These are phyloP conservation scores for Cryptosporidium ubiquitum DNA, from an alignment of 169 alveolate species.

Conservation along the genomic window DNA sequence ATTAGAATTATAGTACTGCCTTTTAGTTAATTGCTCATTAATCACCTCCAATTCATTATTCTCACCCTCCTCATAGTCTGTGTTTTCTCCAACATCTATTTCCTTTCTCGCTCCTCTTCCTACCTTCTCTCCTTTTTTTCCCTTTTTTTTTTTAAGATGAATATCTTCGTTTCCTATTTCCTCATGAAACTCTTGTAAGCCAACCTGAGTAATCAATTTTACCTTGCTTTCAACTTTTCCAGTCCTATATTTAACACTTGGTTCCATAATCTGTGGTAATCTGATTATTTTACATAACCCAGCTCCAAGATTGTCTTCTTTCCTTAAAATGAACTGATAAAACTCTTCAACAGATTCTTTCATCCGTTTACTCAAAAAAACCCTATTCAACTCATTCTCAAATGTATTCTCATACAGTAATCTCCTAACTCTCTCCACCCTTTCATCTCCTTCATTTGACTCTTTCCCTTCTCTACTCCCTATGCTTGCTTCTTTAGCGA, in stretches of 20 bases:
- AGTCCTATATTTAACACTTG: not conserved
- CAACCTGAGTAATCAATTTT: not conserved
- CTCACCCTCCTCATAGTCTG: not conserved
- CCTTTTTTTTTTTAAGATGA: not conserved
- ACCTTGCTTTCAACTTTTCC: not conserved
- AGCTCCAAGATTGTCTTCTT: not conserved
- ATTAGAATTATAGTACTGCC: constrained; percentile 46
- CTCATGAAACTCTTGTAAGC: not conserved
- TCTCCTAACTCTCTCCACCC: not conserved
- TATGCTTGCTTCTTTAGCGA: not conserved
- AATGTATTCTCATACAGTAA: not conserved
- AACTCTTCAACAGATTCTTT: constrained; percentile 12
- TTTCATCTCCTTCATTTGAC: not conserved
- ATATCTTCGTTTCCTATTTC: not conserved
- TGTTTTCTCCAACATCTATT: too few relatives aligned
- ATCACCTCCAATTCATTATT: constrained; percentile 36
- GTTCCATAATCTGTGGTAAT: constrained; percentile 4
- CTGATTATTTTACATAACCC: not conserved
- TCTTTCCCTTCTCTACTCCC: not conserved
- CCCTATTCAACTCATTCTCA: not conserved
- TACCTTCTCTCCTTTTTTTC: not conserved
- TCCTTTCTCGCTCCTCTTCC: not conserved
- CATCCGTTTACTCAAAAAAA: constrained; percentile 1
- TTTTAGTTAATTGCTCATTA: constrained; percentile 52
- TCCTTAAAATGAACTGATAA: not conserved